phyloP scores from a whole-genome alignment of 2,329 filamentous ascomycete genomes.

The Clarireedia paspali region DNA sequence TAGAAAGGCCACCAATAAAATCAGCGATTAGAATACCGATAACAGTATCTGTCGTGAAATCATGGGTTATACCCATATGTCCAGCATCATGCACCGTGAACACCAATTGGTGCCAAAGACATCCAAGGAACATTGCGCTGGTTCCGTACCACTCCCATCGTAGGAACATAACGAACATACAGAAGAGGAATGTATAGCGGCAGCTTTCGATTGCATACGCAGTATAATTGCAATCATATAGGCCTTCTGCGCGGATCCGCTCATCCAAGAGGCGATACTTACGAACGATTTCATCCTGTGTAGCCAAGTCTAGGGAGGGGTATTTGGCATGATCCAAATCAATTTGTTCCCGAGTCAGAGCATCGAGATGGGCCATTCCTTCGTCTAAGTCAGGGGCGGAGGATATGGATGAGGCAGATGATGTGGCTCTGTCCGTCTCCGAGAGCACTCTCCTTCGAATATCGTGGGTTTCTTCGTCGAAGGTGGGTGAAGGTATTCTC shows the following conservation, averaged over 20 bases:
- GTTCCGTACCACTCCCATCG: conserved; percentile 57
- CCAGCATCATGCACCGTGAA: conserved; percentile 93
- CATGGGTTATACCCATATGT: conserved; percentile 95
- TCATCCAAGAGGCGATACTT: conserved; percentile 78
- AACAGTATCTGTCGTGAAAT: conserved; percentile 72
- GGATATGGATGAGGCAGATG: conserved; percentile 46
- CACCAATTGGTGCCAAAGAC: conserved; percentile 89
- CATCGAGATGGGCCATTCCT: conserved; percentile 61
- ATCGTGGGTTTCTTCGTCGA: conserved; percentile 21
- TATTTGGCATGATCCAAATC: conserved; percentile 72
- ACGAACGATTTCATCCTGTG: conserved; percentile 65
- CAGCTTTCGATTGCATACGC: conserved; percentile 68
- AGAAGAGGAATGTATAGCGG: conserved; percentile 64
- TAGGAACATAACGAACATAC: conserved; percentile 53
- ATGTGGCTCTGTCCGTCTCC: conserved; percentile 16
- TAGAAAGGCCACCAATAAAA: conserved; percentile 78
- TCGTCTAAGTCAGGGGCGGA: conserved; percentile 48
- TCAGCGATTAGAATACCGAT: conserved; percentile 89
- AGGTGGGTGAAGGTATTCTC: conserved; percentile 28
- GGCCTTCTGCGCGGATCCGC: conserved; percentile 62
- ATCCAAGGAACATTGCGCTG: conserved; percentile 69
- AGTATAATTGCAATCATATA: conserved; percentile 79
- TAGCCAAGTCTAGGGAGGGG: conserved; percentile 64
- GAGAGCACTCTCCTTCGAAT: conserved; percentile 17
- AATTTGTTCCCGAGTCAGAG: conserved; percentile 66